Evolutionary conservation across 768 basidiomycete species (phyloP).

Genomic region (Boletellus sp.): DNA sequence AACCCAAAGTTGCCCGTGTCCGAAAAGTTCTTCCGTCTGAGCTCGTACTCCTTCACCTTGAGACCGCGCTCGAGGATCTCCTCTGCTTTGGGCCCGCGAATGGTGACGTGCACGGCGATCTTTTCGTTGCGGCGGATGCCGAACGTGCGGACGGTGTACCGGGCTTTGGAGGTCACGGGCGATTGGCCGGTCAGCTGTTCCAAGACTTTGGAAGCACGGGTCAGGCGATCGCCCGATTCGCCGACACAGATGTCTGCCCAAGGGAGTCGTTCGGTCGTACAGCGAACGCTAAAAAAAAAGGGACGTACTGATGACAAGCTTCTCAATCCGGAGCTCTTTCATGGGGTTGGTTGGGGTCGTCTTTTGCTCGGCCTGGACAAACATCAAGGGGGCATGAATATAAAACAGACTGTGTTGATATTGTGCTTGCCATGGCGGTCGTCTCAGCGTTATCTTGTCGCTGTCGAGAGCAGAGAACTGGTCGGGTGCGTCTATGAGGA

Average conservation of each 20-base stretch:
- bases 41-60: conserved; percentile 99
- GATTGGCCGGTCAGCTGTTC: conserved; percentile 99
- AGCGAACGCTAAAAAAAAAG: too few relatives aligned
- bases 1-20: conserved; percentile 99
- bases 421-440: conserved; percentile 27
- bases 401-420: background rate
- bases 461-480: conserved; percentile 17
- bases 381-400: background rate
- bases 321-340: conserved; percentile 96
- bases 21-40: conserved; percentile 95
- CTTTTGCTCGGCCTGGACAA: conserved; percentile 76
- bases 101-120: conserved; percentile 98
- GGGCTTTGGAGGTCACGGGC: conserved; percentile 98
- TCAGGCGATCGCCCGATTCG: conserved; percentile 98
- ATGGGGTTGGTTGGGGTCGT: conserved; percentile 87
- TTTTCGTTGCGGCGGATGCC: conserved; percentile 99
- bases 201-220: conserved; percentile 97
- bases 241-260: conserved; percentile 95
- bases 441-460: conserved; percentile 34
- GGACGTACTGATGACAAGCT: conserved; percentile 95
- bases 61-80: conserved; percentile 98
- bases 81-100: conserved; percentile 99
- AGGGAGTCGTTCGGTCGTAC: background rate
- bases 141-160: conserved; percentile 99
- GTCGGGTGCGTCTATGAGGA: background rate